A percentile compares a stretch with the other conserved stretches of the same genome.
These are phyloP conservation scores for Sarocladium oryzae DNA, from an alignment of 2,329 filamentous ascomycete genomes.

Conservation along the genomic window DNA sequence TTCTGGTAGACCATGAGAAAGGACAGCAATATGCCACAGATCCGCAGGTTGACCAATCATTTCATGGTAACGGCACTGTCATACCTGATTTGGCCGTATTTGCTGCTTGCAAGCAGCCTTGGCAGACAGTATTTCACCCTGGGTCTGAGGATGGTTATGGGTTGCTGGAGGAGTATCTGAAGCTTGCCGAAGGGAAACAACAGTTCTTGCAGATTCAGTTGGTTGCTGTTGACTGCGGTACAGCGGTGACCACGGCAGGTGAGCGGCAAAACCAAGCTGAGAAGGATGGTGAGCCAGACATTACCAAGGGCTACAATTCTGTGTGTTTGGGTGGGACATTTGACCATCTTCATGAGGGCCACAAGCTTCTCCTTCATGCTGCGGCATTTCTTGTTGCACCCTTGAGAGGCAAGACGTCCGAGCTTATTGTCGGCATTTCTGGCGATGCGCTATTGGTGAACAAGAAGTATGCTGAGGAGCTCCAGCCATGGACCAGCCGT, in stretches of 20 bases:
- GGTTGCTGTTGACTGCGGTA: conserved; percentile 45
- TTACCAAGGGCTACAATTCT: conserved; percentile 17
- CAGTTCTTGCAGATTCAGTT: conserved; percentile 44
- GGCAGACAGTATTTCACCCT: conserved; percentile 60
- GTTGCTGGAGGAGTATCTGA: conserved; percentile 44
- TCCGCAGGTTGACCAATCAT: conserved; percentile 22
- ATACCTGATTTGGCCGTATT: conserved; percentile 46
- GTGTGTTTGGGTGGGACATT: conserved; percentile 91
- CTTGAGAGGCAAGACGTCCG: background rate
- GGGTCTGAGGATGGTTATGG: conserved; percentile 58
- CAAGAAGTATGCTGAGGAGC: conserved; percentile 77
- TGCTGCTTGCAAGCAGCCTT: conserved; percentile 48
- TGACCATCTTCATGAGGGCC: conserved; percentile 89
- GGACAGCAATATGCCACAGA: conserved; percentile 21
- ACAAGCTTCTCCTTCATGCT: conserved; percentile 93
- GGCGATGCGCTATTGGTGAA: conserved; percentile 79
- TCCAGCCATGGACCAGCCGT: conserved; percentile 75
- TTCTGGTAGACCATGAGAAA: conserved; percentile 61
- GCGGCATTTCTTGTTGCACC: conserved; percentile 62
- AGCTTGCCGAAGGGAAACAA: conserved; percentile 39
- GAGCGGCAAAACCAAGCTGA: background rate
- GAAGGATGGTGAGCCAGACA: background rate
- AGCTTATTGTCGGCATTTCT: conserved; percentile 78
- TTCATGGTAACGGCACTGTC: conserved; percentile 36
- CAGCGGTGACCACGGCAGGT: conserved; percentile 9